Percentiles rank a stretch among this genome's conserved stretches.
phyloP scores from a whole-genome alignment of 306 rosid genomes.

The Rosa multiflora region DNA sequence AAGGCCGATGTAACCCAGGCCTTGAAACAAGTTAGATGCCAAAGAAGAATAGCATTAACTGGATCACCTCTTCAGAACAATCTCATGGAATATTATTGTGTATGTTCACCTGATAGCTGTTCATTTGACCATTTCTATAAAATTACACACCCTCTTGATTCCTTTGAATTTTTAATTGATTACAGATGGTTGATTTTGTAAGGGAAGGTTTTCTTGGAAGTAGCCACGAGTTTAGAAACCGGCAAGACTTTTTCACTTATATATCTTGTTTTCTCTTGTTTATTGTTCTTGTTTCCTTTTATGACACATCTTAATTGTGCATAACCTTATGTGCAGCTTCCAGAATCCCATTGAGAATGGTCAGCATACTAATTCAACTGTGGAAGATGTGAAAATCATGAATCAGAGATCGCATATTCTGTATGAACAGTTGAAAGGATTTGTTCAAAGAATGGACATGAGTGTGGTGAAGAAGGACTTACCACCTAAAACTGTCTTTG shows the following conservation, averaged over 20 bases:
- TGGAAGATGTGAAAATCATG: constrained; percentile 90
- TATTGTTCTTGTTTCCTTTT: neutral
- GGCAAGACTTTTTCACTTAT: constrained; percentile 53
- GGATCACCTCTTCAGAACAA: constrained; percentile 99
- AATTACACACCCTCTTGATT: constrained; percentile 7
- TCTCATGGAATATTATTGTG: constrained; percentile 99
- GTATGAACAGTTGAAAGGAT: constrained; percentile 86
- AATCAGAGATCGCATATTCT: constrained; percentile 97
- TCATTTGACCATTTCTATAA: neutral
- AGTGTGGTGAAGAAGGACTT: constrained; percentile 89
- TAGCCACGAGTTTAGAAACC: constrained; percentile 98
- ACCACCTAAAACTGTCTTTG: constrained; percentile 97
- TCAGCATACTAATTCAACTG: constrained; percentile 94
- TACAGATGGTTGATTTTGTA: constrained; percentile 99
- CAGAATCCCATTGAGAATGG: constrained; percentile 98
- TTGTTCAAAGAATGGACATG: constrained; percentile 99
- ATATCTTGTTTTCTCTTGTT: constrained; percentile 19
- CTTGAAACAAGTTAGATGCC: constrained; percentile 93
- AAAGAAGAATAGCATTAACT: constrained; percentile 93
- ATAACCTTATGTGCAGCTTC: constrained; percentile 58
- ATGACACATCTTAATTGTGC: constrained; percentile 19
- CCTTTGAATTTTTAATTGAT: constrained; percentile 22
- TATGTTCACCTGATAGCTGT: constrained; percentile 42
- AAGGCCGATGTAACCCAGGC: constrained; percentile 91
- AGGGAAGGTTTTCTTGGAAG: constrained; percentile 99